Evolutionary conservation across 2,329 filamentous ascomycete species (phyloP).

Genomic region (Nemania serpens): DNA sequence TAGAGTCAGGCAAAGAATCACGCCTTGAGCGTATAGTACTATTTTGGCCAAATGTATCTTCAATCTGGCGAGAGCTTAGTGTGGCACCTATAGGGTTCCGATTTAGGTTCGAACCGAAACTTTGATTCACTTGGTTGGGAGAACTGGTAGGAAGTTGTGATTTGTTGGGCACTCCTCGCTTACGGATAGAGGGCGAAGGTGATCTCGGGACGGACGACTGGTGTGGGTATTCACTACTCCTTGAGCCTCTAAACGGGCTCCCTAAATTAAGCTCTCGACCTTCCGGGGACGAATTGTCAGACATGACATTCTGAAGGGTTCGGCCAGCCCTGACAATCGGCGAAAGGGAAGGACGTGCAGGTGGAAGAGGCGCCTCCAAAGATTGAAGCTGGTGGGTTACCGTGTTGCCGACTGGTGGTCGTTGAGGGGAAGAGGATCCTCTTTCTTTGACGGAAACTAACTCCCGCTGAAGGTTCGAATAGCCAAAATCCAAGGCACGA

Average conservation of each 20-base stretch:
- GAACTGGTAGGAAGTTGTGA: conserved; percentile 25
- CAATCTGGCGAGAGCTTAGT: conserved; percentile 18
- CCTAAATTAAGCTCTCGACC: conserved; percentile 55
- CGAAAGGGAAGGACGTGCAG: conserved; percentile 48
- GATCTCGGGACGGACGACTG: conserved; percentile 36
- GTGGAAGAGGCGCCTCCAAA: conserved; percentile 30
- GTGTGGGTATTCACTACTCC: conserved; percentile 36
- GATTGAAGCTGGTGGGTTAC: conserved; percentile 28
- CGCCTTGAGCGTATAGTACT: conserved; percentile 23
- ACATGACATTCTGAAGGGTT: conserved; percentile 62
- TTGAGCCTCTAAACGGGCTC: conserved; percentile 58
- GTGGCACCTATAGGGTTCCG: conserved; percentile 23
- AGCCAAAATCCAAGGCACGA: conserved; percentile 34
- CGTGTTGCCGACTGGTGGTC: conserved; percentile 28
- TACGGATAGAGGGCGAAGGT: conserved; percentile 31
- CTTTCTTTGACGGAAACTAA: conserved; percentile 29
- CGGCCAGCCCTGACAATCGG: conserved; percentile 63
- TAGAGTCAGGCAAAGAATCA: conserved; percentile 19
- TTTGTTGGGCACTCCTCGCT: conserved; percentile 17
- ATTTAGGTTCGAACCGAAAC: conserved; percentile 29
- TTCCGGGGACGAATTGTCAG: conserved; percentile 62
- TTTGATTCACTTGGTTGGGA: conserved; percentile 30
- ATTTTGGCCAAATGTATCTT: conserved; percentile 30
- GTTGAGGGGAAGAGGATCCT: conserved; percentile 31
- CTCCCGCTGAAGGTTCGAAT: conserved; percentile 32